Evolutionary conservation across 805 yeast species (phyloP).

Genomic region (Ogataea trehalophila): DNA sequence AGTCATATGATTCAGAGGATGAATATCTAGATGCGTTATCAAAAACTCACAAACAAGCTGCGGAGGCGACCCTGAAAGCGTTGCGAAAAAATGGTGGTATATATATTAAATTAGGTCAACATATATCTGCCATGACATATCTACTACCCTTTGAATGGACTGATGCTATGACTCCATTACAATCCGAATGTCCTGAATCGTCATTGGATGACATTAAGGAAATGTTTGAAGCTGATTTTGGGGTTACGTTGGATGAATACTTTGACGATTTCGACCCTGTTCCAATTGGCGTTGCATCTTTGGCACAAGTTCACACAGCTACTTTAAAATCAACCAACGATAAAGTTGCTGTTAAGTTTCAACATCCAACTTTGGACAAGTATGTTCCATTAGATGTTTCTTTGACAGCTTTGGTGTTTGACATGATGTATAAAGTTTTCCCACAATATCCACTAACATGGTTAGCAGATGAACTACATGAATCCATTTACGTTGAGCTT

Average conservation of each 20-base stretch:
- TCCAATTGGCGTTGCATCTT: conserved; percentile 93
- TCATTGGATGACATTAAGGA: conserved; percentile 60
- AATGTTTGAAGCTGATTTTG: conserved; percentile 68
- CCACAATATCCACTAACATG: conserved; percentile 93
- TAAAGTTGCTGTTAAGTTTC: conserved; percentile 89
- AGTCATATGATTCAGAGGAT: conserved; percentile 36
- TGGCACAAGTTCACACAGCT: conserved; percentile 94
- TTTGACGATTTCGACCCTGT: conserved; percentile 60
- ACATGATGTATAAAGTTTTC: conserved; percentile 67
- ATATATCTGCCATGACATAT: conserved; percentile 86
- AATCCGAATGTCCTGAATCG: conserved; percentile 84
- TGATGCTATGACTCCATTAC: conserved; percentile 85
- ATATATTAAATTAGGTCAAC: conserved; percentile 93
- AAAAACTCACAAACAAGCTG: conserved; percentile 70
- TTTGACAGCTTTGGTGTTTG: conserved; percentile 72
- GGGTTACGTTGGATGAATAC: conserved; percentile 50
- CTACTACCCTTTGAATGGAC: conserved; percentile 94
- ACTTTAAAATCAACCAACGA: conserved; percentile 46
- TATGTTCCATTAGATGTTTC: conserved; percentile 88
- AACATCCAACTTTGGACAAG: conserved; percentile 81
- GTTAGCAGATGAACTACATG: conserved; percentile 91
- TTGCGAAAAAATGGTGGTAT: conserved; percentile 86
- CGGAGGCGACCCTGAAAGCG: conserved; percentile 72
- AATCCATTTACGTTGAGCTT: conserved; percentile 83
- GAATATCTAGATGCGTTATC: conserved; percentile 49